Conservation (phyloP, 306 rosid genomes). For the Potentilla sterilis region DNA sequence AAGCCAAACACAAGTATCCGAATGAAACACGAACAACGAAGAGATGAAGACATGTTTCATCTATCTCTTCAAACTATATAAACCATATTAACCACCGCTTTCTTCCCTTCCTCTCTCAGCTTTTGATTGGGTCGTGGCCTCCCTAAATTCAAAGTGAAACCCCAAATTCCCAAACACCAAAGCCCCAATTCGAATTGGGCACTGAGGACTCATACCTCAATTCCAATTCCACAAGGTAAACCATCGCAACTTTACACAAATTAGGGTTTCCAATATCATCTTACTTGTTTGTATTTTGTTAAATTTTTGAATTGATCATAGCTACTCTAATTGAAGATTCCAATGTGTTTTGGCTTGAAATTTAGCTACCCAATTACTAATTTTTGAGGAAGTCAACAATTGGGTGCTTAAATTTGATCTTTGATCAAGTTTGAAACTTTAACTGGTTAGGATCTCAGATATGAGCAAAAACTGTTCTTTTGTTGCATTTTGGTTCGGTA, state of each 20-base stretch:
- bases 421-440: neutral
- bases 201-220: neutral
- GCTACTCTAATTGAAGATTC: neutral
- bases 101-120: neutral
- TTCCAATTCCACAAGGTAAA: constrained; percentile 9
- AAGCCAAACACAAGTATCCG: too few species aligned
- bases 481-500: neutral
- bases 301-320: neutral
- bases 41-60: too few species aligned
- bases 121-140: neutral
- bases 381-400: neutral
- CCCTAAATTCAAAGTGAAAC: constrained; percentile 2
- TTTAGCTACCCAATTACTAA: neutral
- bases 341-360: neutral
- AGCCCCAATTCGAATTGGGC: constrained; percentile 12
- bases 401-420: neutral
- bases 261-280: constrained; percentile 3
- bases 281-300: neutral
- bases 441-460: neutral
- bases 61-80: neutral
- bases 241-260: neutral
- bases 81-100: constrained; percentile 1
- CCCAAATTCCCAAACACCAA: neutral
- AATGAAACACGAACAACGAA: too few species aligned
- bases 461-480: neutral